Evolutionary conservation across 768 basidiomycete species (phyloP), one percentile per base, ranked within the genome.

Genomic region (Rhizopogon salebrosus): DNA sequence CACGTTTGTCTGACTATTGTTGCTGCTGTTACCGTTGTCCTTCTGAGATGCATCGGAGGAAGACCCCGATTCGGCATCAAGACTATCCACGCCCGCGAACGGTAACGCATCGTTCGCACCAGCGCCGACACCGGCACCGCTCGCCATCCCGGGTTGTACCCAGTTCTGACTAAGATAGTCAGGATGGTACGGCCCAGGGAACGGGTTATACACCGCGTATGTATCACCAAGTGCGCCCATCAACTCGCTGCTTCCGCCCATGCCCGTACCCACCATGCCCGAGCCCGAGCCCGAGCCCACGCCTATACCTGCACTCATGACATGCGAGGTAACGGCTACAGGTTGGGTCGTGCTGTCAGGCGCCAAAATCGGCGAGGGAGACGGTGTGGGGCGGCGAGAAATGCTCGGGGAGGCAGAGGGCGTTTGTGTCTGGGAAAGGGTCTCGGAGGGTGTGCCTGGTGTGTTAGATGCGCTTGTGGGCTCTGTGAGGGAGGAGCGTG

Each of bases 381-480:
- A 74, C 41, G 88, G 89, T 3, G 88, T 89, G 13, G 87, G 73
- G 16, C 88, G 85, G 10, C 85, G 82, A 64, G 84, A 87, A 24
- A 82, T 82, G 14, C 83, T 86, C 0, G 87, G 88, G 61, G 84
- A 87, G 3, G 82, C 85, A 6, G 89, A 89, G 0, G 85, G 83
- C 0, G 41, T 31, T 9, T 51, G 50, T 4, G 85, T 71, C 24
- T 85, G 84, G 5, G 82, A 81, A 64, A 80, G 84, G 38, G 81
- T 79, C 20, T 83, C 84, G 0, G 84, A 84, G 60, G 80, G 83
- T 4, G 84, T 83, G 8, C 85, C 85, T 5, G 83, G 85, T 0
- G 86, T 87, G 54, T 89, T 86, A 43, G 83, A 78, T 20, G 73
- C 65, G 39, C 72, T 75, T 55, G 71, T 72, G 14, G 31, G 6